phyloP scores from a whole-genome alignment of 2,329 filamentous ascomycete species.

The Thielaviopsis punctulata region DNA sequence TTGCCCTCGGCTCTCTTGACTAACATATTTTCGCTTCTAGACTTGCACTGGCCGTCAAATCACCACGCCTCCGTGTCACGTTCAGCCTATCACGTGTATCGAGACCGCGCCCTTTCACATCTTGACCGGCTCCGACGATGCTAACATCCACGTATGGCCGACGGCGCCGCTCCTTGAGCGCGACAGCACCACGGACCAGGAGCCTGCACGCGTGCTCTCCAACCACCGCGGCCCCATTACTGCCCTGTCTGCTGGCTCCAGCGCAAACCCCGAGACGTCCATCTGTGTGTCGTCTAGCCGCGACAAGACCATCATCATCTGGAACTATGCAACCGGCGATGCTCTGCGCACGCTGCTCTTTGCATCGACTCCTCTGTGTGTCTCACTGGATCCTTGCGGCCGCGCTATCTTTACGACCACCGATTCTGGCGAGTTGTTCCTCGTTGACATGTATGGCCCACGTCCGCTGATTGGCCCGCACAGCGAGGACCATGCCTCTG shows the following conservation, averaged over 20 bases:
- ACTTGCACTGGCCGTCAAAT: conserved; percentile 59
- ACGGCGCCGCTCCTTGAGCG: conserved; percentile 53
- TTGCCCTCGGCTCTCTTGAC: background rate
- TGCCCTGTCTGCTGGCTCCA: conserved; percentile 44
- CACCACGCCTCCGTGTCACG: conserved; percentile 59
- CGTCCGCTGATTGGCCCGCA: conserved; percentile 37
- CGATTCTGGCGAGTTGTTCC: conserved; percentile 63
- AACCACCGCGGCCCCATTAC: conserved; percentile 62
- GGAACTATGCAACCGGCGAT: conserved; percentile 73
- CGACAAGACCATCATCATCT: conserved; percentile 79
- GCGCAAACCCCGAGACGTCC: conserved; percentile 50
- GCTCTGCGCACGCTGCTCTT: conserved; percentile 70
- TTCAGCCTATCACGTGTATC: conserved; percentile 65
- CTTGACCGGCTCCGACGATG: conserved; percentile 67
- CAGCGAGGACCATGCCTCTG: conserved; percentile 35
- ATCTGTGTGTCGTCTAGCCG: conserved; percentile 70
- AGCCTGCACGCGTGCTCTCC: conserved; percentile 62
- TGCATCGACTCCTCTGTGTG: conserved; percentile 51
- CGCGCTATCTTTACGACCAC: conserved; percentile 68
- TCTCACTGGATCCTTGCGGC: conserved; percentile 66
- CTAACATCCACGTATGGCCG: conserved; percentile 86
- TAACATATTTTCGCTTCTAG: conserved; percentile 23
- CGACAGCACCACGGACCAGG: conserved; percentile 35
- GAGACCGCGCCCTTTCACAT: conserved; percentile 55
- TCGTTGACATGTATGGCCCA: conserved; percentile 52